Percentiles rank a stretch among this genome's conserved stretches.
These are phyloP conservation scores for Aspergillus melleus DNA, from an alignment of 2,329 filamentous ascomycete species.

Conservation along the genomic window DNA sequence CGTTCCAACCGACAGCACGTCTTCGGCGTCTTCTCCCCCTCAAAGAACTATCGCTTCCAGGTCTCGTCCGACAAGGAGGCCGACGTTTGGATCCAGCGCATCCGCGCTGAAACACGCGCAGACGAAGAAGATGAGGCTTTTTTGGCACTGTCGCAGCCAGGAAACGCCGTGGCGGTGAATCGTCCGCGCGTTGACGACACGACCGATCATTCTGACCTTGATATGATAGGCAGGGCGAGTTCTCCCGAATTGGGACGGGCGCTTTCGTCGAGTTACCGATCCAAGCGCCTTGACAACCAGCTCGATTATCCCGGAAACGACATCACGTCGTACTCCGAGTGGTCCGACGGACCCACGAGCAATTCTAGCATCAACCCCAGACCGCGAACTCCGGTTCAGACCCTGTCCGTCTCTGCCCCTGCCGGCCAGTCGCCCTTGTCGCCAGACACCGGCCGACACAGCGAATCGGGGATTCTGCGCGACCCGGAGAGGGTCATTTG, in stretches of 20 bases:
- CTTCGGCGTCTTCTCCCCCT: slow-evolving; percentile 89
- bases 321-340: slow-evolving; percentile 79
- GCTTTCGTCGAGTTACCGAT: slow-evolving; percentile 27
- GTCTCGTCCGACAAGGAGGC: slow-evolving; percentile 72
- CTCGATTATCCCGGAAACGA: slow-evolving; percentile 65
- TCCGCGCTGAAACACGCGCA: slow-evolving; percentile 76
- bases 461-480: slow-evolving; percentile 54
- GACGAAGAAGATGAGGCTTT: slow-evolving; percentile 88
- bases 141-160: slow-evolving; percentile 45
- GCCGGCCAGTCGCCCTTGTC: slow-evolving; percentile 34
- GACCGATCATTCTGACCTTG: slow-evolving; percentile 45
- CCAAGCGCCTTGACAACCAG: slow-evolving; percentile 32
- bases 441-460: slow-evolving; percentile 64
- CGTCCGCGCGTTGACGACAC: slow-evolving; percentile 38
- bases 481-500: slow-evolving; percentile 89
- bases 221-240: slow-evolving; percentile 32
- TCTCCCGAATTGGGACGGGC: slow-evolving; percentile 37
- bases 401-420: slow-evolving; percentile 29
- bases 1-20: slow-evolving; percentile 84
- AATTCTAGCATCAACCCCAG: slow-evolving; percentile 24
- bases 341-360: slow-evolving; percentile 62
- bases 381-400: slow-evolving; percentile 31
- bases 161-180: slow-evolving; percentile 20
- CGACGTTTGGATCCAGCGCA: slow-evolving; percentile 80
- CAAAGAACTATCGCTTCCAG: slow-evolving; percentile 88